Evolutionary conservation across 306 rosid genomes (phyloP).

Genomic region (Luffa acutangula): DNA sequence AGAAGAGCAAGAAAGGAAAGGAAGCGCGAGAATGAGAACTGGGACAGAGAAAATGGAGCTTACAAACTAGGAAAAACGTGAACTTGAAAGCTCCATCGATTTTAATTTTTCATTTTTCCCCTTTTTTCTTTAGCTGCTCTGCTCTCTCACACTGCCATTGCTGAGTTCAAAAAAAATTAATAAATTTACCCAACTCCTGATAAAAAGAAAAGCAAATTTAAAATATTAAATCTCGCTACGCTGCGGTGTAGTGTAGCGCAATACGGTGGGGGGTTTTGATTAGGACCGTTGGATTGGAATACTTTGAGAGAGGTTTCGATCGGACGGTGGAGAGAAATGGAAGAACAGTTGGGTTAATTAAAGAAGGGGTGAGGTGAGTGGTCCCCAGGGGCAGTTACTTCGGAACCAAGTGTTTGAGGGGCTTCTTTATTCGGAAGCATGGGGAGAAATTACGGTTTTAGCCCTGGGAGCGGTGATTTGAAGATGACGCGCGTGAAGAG

Average conservation of each 20-base stretch:
- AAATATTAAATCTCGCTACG: not conserved
- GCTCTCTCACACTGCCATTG: not conserved
- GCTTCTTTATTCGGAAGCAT: constrained; percentile 14
- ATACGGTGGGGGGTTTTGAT: not conserved
- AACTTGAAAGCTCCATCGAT: constrained; percentile 6
- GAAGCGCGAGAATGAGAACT: not conserved
- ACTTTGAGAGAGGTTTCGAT: not conserved
- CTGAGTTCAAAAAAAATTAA: not conserved
- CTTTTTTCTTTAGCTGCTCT: not conserved
- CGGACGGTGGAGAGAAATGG: not conserved
- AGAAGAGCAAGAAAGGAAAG: not conserved
- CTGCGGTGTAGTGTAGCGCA: not conserved
- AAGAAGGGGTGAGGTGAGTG: not conserved
- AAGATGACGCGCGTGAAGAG: not conserved
- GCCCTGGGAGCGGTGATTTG: not conserved
- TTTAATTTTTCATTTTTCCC: not conserved
- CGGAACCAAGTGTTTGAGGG: constrained; percentile 6
- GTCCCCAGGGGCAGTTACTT: constrained; percentile 9
- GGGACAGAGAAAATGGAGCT: not conserved
- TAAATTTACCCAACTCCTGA: not conserved
- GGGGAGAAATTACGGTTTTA: not conserved
- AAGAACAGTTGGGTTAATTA: not conserved
- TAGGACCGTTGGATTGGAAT: not conserved
- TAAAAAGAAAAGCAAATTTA: not conserved
- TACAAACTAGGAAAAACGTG: constrained; percentile 3